Evolutionary conservation across 768 basidiomycete species (phyloP).

Genomic region (Russula dissimulans): DNA sequence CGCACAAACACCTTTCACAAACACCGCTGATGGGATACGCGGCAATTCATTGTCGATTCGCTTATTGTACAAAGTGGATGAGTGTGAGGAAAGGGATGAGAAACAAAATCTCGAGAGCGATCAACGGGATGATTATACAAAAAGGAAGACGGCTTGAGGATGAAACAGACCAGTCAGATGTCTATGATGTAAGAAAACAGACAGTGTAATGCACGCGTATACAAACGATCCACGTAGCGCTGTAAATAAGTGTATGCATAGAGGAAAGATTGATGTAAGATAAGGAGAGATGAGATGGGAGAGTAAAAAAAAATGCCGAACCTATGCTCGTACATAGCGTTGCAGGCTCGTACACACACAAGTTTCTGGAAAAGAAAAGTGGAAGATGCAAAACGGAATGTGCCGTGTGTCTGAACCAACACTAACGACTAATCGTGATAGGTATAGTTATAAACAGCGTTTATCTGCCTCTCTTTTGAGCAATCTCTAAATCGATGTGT

Average conservation of each 20-base stretch:
- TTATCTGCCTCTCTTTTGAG: not conserved
- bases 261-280: conserved; percentile 10
- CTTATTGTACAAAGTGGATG: conserved; percentile 5
- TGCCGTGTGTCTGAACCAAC: not conserved
- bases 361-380: not conserved
- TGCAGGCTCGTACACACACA: conserved; percentile 3
- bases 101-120: not conserved
- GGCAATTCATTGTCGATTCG: not conserved
- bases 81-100: not conserved
- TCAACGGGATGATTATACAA: not conserved
- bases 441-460: conserved; percentile 11
- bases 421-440: not conserved
- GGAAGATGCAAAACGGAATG: not conserved
- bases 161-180: not conserved
- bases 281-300: not conserved
- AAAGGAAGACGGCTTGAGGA: not conserved
- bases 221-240: conserved; percentile 3
- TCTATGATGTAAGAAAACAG: conserved; percentile 6
- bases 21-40: not conserved
- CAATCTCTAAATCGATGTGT: not conserved
- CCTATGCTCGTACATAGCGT: not conserved
- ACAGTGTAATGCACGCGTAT: not conserved
- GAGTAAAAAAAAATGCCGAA: not conserved
- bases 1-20: too few relatives aligned
- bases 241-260: conserved; percentile 12